Evolutionary conservation across 2,329 filamentous ascomycete genomes (phyloP).

Genomic region (Phyllosticta capitalensis): DNA sequence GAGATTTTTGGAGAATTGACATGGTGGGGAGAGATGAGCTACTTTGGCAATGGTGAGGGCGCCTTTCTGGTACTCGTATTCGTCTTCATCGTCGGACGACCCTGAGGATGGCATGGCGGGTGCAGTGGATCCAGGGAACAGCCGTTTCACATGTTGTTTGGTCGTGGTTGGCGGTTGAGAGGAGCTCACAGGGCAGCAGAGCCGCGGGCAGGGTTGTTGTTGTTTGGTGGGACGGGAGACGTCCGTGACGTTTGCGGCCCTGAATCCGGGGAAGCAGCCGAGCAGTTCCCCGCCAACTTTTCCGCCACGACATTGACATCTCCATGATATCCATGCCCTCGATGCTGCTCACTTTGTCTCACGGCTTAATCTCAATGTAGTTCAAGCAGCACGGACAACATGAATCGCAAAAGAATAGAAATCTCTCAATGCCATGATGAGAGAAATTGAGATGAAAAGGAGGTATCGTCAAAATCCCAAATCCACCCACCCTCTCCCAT

Average conservation of each 20-base stretch:
- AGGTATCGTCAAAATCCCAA: constrained; percentile 8
- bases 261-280: neutral
- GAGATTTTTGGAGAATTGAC: neutral
- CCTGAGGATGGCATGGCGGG: constrained; percentile 2
- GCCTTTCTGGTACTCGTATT: constrained; percentile 4
- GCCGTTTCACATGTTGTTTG: constrained; percentile 5
- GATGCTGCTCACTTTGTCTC: no score
- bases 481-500: neutral
- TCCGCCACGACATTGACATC: no score
- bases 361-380: no score
- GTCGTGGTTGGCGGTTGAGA: neutral
- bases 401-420: neutral
- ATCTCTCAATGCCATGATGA: neutral
- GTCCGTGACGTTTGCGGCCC: neutral
- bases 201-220: neutral
- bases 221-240: neutral
- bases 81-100: constrained; percentile 5
- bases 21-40: neutral
- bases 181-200: neutral
- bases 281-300: no score
- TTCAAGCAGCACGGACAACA: no score
- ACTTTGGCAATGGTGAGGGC: constrained; percentile 9
- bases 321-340: no score
- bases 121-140: neutral
- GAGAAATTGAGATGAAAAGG: neutral